Base-by-base conservation (phyloP, 106 monocot species). In the Dendrobium officinale region DNA sequence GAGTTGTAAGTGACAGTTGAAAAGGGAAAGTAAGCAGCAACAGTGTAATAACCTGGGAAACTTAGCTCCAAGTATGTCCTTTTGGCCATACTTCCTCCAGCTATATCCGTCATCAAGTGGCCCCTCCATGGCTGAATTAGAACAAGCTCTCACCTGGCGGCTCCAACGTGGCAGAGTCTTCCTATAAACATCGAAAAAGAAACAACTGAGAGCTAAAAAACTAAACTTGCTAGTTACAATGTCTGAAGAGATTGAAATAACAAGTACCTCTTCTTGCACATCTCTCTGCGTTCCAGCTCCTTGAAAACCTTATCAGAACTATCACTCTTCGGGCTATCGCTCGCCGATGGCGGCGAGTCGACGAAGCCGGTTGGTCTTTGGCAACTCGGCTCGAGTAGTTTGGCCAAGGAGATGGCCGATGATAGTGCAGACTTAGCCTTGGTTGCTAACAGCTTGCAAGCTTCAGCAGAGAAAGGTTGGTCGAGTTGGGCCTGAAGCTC, bases 71-170 rank as follows among this genome's bases (percentile, higher is more conserved):
- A 91, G 84, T 37, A 88, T 91, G 16, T 82, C 84, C 13, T 91
- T 91, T 77, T 91, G 91, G 6, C 91, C 91, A 42, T 91, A 91
- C 77, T 91, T 91, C 66, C 91, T 88, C 91, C 91, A 91, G 72
- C 84, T 88, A 70, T 88, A 58, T 45, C 91, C 91, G 75, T 91
- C 91, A 59, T 86, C 80, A 18, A 83, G 2, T 0, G 87, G 79
- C n/a, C 73, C 80, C 47, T 81, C 79, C 22, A 78, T 77, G 55
- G 78, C 81, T 15, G 70, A 42, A 11, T 80, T 80, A 43, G 90
- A 19, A 27, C 64, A 26, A 70, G 83, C 48, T 41, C 20, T 75
- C 55, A 84, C 82, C 24, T 77, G 79, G 26, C 54, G 86, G 41
- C 49, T 81, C 77, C 80, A 79, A 55, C 76, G 81, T 6, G 76